Base-by-base conservation (phyloP, 805 yeast species). In the Nakazawaea laoshanensis region DNA sequence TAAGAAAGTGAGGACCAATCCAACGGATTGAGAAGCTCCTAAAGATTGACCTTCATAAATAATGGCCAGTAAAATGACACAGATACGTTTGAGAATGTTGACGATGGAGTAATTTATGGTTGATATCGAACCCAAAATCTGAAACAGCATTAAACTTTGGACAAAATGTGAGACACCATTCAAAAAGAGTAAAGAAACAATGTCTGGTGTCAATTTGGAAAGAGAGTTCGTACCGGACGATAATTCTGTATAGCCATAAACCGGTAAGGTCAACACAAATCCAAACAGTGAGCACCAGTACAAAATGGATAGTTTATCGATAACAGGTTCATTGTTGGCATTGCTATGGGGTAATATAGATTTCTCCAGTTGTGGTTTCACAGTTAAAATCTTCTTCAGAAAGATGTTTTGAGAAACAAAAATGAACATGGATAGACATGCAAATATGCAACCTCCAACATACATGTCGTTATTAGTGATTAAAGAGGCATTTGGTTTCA, bases 61-160 rank as follows among this genome's bases (percentile, higher is more conserved):
- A 37, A 82, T 68, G 1, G 87, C 77, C 41, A 74, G 71, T 15
- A 73, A 53, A 35, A 82, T 82, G 29, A 81, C 78, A 19, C 77
- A 72, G 36, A 82, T 81, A 47, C 89, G 61, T 47, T 82, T 82
- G 55, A 80, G 52, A 31, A 82, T 81, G 50, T 77, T 82, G 19
- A 88, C 92, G 48, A 82, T 77, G 25, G 86, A 77, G 52, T 82
- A 82, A 49, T 78, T 79, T 29, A 82, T 80, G 4, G 92, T 82
- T n/a, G 79, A 67, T 16, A 81, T 65, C 44, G 69, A 50, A 2
- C 89, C 89, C 42, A 82, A 65, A 29, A 82, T 66, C 51, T 79
- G 87, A 53, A 82, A 82, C 17, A 89, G 89, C 30, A 81, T 53
- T 49, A 82, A 64, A 3, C 85, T 73, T 55, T 82, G 92, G 34